Percentiles rank a stretch among this genome's conserved stretches.
Conservation (phyloP, 176 grass and related monocot species). For the Zizania latifolia region DNA sequence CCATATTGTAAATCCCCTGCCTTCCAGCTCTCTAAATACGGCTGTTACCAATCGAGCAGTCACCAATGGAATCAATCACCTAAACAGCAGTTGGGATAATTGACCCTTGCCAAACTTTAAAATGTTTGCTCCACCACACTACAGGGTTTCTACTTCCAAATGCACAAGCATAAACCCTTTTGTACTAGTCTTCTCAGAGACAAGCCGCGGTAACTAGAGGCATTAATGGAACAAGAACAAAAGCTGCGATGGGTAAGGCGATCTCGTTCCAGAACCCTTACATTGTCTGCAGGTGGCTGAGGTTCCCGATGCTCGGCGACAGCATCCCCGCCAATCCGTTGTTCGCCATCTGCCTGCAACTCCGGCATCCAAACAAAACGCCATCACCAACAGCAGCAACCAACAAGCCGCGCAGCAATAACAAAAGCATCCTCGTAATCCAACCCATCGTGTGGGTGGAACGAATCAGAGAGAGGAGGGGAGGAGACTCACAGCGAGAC, state of each 20-base stretch:
- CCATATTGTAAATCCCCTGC: neutral
- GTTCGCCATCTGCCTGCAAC: conserved; percentile 92
- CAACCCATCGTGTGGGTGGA: too few relatives aligned
- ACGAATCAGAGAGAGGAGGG: neutral
- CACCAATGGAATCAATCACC: neutral
- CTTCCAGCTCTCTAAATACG: neutral
- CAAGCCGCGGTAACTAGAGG: neutral
- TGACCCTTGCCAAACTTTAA: neutral
- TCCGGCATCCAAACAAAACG: conserved; percentile 11
- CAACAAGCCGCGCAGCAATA: too few relatives aligned
- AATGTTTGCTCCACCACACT: neutral
- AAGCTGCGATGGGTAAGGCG: neutral
- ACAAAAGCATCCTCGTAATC: neutral
- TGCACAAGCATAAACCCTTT: neutral
- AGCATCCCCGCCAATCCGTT: conserved; percentile 61
- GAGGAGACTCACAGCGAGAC: conserved; percentile 58
- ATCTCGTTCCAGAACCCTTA: conserved; percentile 30
- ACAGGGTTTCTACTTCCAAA: neutral
- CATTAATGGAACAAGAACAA: neutral
- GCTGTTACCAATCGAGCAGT: neutral
- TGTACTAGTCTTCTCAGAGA: neutral
- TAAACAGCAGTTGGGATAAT: neutral
- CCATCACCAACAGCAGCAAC: neutral
- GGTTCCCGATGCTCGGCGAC: conserved; percentile 79
- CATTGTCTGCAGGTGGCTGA: conserved; percentile 86